These are phyloP conservation scores for Cinnamomum micranthum DNA, from an alignment of 164 flowering plant genomes.

Conservation along the genomic window DNA sequence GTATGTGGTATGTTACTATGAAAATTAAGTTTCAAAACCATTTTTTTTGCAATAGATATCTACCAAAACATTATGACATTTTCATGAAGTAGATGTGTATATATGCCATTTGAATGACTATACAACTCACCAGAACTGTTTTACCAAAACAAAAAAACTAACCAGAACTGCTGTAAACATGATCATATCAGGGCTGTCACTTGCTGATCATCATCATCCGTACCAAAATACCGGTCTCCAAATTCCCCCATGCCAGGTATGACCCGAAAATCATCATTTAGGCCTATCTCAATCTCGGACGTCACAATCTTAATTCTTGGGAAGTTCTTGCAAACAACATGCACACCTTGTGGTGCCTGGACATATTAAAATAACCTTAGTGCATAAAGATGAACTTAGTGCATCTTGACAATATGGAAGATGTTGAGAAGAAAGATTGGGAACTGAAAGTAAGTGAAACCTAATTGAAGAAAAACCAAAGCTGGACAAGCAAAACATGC, in stretches of 20 bases:
- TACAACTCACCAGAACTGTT: not conserved
- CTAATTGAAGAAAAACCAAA: not conserved
- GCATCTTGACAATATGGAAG: not conserved
- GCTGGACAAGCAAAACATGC: not conserved
- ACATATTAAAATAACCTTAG: not conserved
- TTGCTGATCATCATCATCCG: slow-evolving; percentile 70
- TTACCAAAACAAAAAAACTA: not conserved
- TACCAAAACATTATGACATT: too few relatives aligned
- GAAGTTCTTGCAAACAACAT: slow-evolving; percentile 80
- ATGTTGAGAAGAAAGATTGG: not conserved
- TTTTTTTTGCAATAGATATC: too few relatives aligned
- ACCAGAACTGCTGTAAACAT: slow-evolving; percentile 4
- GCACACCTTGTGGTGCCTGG: slow-evolving; percentile 98
- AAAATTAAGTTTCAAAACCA: too few relatives aligned
- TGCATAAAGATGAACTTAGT: too few relatives aligned
- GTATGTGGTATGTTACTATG: too few relatives aligned
- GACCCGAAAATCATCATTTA: slow-evolving; percentile 84
- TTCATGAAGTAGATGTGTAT: not conserved
- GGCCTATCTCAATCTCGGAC: slow-evolving; percentile 80
- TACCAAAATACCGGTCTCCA: slow-evolving; percentile 96
- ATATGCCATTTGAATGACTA: not conserved
- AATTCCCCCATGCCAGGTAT: slow-evolving; percentile 96
- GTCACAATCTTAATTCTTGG: slow-evolving; percentile 94
- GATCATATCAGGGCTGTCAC: slow-evolving; percentile 9
- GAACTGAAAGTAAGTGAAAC: not conserved